Conservation (phyloP, 371 early-diverging fungal genomes). For the Actinomortierella ambigua region DNA sequence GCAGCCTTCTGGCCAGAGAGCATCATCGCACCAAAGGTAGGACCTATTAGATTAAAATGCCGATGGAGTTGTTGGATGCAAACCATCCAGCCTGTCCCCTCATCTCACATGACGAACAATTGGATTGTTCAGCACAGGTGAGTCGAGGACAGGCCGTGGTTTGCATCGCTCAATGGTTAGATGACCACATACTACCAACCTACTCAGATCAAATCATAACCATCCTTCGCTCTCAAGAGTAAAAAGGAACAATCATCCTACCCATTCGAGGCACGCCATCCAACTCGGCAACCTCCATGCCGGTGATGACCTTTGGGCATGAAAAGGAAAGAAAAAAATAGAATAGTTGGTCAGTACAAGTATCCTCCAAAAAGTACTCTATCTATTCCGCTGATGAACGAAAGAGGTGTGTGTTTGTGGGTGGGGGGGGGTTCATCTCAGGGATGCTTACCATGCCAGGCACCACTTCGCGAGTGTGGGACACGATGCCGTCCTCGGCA, state of each 20-base stretch:
- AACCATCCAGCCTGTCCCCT: slow-evolving; percentile 50
- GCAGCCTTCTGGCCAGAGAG: slow-evolving; percentile 76
- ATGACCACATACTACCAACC: too few species aligned
- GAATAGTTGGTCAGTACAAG: too few species aligned
- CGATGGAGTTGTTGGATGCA: slow-evolving; percentile 51
- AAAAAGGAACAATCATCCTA: too few species aligned
- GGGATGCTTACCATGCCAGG: slow-evolving; percentile 63
- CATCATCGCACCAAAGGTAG: slow-evolving; percentile 79
- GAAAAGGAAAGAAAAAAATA: slow-evolving; percentile 41
- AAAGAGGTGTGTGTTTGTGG: too few species aligned
- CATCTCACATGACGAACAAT: too few species aligned
- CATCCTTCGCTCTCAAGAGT: too few species aligned
- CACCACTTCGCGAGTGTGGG: slow-evolving; percentile 71
- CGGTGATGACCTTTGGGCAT: slow-evolving; percentile 52
- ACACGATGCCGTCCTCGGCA: slow-evolving; percentile 75
- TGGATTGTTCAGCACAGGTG: not conserved
- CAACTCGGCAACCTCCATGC: slow-evolving; percentile 74
- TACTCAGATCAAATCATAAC: too few species aligned
- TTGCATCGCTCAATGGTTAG: too few species aligned
- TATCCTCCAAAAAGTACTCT: too few species aligned
- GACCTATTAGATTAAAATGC: slow-evolving; percentile 42
- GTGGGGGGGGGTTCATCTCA: too few species aligned
- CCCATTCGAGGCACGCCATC: slow-evolving; percentile 64
- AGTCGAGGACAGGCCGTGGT: not conserved
- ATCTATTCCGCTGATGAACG: too few species aligned